Conservation (phyloP, 1,284 basidiomycete genomes). For the Golubevia pallescens region DNA sequence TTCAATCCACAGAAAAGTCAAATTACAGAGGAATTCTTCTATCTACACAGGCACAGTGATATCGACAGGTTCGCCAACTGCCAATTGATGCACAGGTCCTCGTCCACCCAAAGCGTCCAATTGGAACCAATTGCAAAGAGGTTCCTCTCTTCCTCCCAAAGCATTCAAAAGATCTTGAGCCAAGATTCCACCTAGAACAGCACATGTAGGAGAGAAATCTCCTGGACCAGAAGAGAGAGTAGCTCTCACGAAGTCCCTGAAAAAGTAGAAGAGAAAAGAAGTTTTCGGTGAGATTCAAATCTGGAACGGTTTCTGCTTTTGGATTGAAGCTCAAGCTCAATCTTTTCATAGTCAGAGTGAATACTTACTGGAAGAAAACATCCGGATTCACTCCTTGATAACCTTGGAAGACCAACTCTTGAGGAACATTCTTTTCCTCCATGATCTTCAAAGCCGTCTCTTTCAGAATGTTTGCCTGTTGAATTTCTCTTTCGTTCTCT, state of each 20-base stretch:
- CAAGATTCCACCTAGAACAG: slow-evolving; percentile 89
- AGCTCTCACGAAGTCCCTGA: slow-evolving; percentile 14
- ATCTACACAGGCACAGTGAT: neutral
- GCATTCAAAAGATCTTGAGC: slow-evolving; percentile 94
- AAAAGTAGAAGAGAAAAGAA: slow-evolving; percentile 7
- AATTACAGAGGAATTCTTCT: too few relatives aligned
- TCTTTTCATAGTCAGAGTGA: slow-evolving; percentile 6
- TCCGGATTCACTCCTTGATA: neutral
- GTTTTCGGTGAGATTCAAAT: neutral
- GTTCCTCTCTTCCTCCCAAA: slow-evolving; percentile 84
- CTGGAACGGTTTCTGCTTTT: slow-evolving; percentile 15
- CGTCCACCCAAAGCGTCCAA: slow-evolving; percentile 21
- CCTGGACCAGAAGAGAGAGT: neutral
- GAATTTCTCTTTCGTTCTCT: neutral
- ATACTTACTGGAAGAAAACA: slow-evolving; percentile 3
- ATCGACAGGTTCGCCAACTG: neutral
- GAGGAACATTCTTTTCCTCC: slow-evolving; percentile 6
- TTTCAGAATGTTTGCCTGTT: neutral
- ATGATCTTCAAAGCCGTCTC: neutral
- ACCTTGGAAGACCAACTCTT: slow-evolving; percentile 1
- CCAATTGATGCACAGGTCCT: neutral
- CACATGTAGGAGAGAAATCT: slow-evolving; percentile 86
- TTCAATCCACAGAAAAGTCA: too few relatives aligned
- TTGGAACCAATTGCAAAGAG: slow-evolving; percentile 77
- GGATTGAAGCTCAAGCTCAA: slow-evolving; percentile 10